Percentiles rank a stretch among this genome's conserved stretches.
Conservation (phyloP, 306 rosid genomes). For the Alnus glutinosa region DNA sequence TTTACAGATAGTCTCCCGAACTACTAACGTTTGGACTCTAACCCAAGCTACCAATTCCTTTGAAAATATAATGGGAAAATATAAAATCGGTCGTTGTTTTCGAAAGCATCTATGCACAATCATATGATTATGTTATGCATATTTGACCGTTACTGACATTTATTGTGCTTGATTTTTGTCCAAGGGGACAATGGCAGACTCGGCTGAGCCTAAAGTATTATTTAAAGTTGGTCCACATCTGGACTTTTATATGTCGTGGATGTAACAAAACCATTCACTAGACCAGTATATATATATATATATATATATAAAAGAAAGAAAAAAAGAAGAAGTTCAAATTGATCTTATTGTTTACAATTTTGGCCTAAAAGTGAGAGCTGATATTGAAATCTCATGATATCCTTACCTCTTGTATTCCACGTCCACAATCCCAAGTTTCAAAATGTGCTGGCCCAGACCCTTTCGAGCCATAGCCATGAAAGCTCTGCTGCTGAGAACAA, state of each 20-base stretch:
- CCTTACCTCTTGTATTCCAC: slow-evolving; percentile 79
- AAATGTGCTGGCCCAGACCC: slow-evolving; percentile 40
- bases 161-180: slow-evolving; percentile 28
- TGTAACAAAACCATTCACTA: slow-evolving; percentile 22
- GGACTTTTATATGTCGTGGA: slow-evolving; percentile 16
- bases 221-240: slow-evolving; percentile 26
- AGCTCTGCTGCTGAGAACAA: slow-evolving; percentile 76
- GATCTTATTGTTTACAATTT: neutral
- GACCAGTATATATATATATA: neutral
- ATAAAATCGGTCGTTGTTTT: neutral
- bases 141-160: slow-evolving; percentile 47
- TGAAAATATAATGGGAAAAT: too few species aligned
- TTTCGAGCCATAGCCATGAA: slow-evolving; percentile 66
- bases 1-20: too few species aligned
- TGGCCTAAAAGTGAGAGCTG: neutral
- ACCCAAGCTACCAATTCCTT: too few species aligned
- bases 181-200: slow-evolving; percentile 5
- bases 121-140: slow-evolving; percentile 5
- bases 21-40: too few species aligned
- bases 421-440: slow-evolving; percentile 67
- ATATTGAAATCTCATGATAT: neutral
- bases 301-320: neutral
- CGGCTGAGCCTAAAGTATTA: neutral
- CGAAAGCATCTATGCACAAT: slow-evolving; percentile 3
- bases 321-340: neutral